phyloP scores from a whole-genome alignment of 2,329 filamentous ascomycete genomes.

The Ophiocordyceps camponoti-floridani region DNA sequence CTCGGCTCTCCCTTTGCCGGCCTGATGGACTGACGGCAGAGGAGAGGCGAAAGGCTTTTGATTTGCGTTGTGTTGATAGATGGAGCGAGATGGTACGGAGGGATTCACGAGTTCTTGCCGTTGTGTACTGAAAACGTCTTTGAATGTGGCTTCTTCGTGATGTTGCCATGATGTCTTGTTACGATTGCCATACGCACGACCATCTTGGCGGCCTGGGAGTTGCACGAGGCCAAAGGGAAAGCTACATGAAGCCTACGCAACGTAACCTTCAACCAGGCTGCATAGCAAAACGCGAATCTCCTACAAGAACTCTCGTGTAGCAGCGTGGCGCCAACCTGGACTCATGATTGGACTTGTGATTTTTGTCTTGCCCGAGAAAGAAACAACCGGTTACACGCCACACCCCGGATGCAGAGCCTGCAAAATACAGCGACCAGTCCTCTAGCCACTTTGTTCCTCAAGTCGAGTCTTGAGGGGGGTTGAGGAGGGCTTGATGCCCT shows the following conservation, averaged over 20 bases:
- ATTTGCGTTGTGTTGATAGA: background rate
- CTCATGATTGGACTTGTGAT: background rate
- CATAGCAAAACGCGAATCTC: no score
- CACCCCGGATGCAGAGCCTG: slow-evolving; percentile 33
- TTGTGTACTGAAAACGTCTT: background rate
- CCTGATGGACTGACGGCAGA: no score
- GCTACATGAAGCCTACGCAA: no score
- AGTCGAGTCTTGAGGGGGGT: background rate
- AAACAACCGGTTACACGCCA: slow-evolving; percentile 32
- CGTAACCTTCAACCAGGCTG: no score
- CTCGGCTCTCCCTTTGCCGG: no score
- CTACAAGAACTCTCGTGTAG: no score
- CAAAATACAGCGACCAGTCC: slow-evolving; percentile 20
- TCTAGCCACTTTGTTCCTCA: slow-evolving; percentile 5
- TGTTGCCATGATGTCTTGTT: no score
- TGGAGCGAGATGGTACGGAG: background rate
- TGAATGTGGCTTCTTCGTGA: background rate
- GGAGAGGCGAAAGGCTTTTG: no score
- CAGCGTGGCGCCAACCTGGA: background rate
- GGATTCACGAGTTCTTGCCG: background rate
- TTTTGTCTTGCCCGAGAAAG: slow-evolving; percentile 21
- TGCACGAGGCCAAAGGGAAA: no score
- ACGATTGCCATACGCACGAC: no score
- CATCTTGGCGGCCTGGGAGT: no score
- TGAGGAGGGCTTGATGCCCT: background rate